Evolutionary conservation across 352 stramenopile genomes (phyloP), one percentile per base, ranked within the genome.

Genomic region (Phytophthora chlamydospora): DNA sequence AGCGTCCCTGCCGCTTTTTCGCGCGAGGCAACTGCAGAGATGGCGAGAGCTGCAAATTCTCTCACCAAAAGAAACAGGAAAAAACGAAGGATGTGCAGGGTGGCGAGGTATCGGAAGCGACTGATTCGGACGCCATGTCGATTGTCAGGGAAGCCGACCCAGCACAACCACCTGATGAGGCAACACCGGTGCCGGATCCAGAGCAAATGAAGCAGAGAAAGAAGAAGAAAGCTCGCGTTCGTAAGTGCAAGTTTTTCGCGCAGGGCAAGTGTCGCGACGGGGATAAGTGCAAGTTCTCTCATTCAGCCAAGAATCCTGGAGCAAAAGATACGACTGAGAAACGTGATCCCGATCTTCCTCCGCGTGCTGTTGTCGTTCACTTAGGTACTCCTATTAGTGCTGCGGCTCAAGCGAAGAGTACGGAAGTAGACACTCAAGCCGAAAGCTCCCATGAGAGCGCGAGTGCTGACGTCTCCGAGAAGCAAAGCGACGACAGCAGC

Each of bases 271-370:
- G 81, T 43, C 69, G 68, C 12, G 58, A 82, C 17, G 81, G 74
- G 39, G 80, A 88, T n/a, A 61, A 71, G 0, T 93, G 84, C 70
- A 87, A 83, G 47, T 93, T 88, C 32, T 71, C 71, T 4, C 80
- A 89, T 45, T 68, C 68, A 5, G 1, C 58, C 9, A 85, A 74
- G 35, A 48, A 34, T 46, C 8, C 31, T 9, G 50, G 21, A 21
- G 43, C 14, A 34, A 44, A 41, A 17, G 38, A 16, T 24, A 61
- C 50, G 3, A 29, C 3, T 16, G 27, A 59, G 12, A 66, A 42
- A 21, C 48, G 47, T 16, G 36, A 40, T 19, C 0, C 38, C 21
- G 43, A 45, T 16, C 6, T 10, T 4, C 10, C 27, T 19, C 32
- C 45, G 16, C 58, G 63, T 0, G 54, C 54, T 50, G 54, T 64